Evolutionary conservation across 768 basidiomycete species (phyloP).

Genomic region (Kwoniella mangroviensis): DNA sequence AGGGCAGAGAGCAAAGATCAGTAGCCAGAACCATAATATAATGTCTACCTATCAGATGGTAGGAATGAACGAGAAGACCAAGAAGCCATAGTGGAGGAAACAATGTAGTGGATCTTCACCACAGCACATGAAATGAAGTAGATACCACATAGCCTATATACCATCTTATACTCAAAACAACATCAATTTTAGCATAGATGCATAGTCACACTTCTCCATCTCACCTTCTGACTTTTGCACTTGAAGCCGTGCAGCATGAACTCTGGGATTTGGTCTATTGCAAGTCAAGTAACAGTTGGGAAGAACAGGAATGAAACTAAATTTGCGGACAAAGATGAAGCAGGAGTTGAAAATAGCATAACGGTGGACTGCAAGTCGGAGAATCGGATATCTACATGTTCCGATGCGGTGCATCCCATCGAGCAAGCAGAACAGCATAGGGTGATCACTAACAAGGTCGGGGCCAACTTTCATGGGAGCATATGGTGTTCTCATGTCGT

Average conservation of each 20-base stretch:
- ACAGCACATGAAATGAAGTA: neutral
- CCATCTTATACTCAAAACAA: neutral
- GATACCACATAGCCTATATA: neutral
- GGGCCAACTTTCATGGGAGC: neutral
- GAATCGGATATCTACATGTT: no score
- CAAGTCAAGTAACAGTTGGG: no score
- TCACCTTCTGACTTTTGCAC: neutral
- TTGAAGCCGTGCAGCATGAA: no score
- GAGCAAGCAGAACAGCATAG: neutral
- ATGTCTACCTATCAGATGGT: no score
- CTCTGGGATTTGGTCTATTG: no score
- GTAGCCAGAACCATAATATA: neutral
- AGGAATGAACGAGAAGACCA: neutral
- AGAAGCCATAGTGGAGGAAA: neutral
- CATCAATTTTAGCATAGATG: neutral
- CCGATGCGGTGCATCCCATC: no score
- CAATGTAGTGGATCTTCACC: neutral
- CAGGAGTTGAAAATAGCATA: no score
- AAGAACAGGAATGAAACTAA: no score
- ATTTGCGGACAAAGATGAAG: no score
- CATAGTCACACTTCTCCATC: neutral
- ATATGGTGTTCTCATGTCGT: neutral
- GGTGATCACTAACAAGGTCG: neutral
- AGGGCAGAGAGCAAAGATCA: slow-evolving; percentile 10
- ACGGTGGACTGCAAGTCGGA: no score